These are phyloP conservation scores for Actinidia polygama DNA, from an alignment of 179 eudicot genomes.

Conservation along the genomic window DNA sequence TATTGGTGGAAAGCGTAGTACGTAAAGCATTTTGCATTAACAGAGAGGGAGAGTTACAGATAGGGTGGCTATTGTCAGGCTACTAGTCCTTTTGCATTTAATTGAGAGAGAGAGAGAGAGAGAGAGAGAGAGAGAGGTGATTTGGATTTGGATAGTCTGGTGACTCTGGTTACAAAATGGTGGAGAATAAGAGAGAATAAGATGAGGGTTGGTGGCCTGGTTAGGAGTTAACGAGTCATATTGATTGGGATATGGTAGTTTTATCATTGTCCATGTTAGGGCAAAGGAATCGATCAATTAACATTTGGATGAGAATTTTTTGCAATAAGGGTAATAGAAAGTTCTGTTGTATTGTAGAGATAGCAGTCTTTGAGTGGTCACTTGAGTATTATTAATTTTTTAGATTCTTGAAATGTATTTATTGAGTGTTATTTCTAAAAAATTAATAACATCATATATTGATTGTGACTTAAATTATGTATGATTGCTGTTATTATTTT, in stretches of 20 bases:
- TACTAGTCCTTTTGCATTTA: not conserved
- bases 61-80: conserved; percentile 10
- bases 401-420: no score
- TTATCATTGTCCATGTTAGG: conserved; percentile 12
- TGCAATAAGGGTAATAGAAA: no score
- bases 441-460: no score
- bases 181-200: not conserved
- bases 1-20: conserved; percentile 1
- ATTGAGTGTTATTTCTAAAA: no score
- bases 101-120: conserved; percentile 16
- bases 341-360: no score
- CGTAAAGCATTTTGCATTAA: not conserved
- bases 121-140: conserved; percentile 27
- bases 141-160: not conserved
- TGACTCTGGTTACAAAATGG: not conserved
- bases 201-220: conserved; percentile 26
- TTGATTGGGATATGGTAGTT: not conserved
- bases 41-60: not conserved
- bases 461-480: no score
- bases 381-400: no score
- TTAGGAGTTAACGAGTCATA: not conserved
- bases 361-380: no score
- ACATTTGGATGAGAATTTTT: no score
- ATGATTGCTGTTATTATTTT: no score
- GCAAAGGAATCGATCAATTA: not conserved